Evolutionary conservation across 768 basidiomycete species (phyloP), one percentile per base, ranked within the genome.

Genomic region (Pholiota microspora): DNA sequence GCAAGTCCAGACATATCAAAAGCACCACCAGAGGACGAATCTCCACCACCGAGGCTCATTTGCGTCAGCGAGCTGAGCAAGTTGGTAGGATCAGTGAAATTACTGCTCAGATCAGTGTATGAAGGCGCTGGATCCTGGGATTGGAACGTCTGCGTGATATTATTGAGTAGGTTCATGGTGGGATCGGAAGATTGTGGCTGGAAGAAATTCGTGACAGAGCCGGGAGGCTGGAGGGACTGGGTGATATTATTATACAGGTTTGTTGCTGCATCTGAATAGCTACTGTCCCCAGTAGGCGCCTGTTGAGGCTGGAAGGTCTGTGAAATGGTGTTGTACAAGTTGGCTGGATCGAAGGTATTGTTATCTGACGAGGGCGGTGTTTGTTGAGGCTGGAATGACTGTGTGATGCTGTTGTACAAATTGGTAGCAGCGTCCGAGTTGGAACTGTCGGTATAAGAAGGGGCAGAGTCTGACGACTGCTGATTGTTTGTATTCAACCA

Each of bases 1-100:
- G 58, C 27, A 15, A 59, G 45, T 7, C 53, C 55, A 29, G 46
- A 49, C 23, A 62, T 42, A 18, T 59, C 61, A 15, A 55, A 55
- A 10, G 51, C 45, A 36, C 54, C 59, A 8, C 56, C 55, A 27
- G 28, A 34, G 35, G 51, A 25, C n/a, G 27, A 16, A 40, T 40
- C 38, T 16, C 38, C 16, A 7, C 3, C 2, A 9, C 38, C 38
- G 16, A 40, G 18, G 18, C 23, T 40, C 38, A 16, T n/a, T 12
- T 36, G 35, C 5, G 35, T 36, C 18, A 40, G 21, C 18, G 38
- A 5, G 18, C 23, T 40, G n/a, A 40, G 23, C 8, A 40, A 23
- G 38, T 40, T 40, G 2, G n/a, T 9, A 8, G 25, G 10, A n/a
- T 31, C 50, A 16, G 38, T 44, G n/a, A 16, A 28, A 4, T 24